Evolutionary conservation across 1,284 basidiomycete genomes (phyloP).

Genomic region (Gymnopus androsaceus): DNA sequence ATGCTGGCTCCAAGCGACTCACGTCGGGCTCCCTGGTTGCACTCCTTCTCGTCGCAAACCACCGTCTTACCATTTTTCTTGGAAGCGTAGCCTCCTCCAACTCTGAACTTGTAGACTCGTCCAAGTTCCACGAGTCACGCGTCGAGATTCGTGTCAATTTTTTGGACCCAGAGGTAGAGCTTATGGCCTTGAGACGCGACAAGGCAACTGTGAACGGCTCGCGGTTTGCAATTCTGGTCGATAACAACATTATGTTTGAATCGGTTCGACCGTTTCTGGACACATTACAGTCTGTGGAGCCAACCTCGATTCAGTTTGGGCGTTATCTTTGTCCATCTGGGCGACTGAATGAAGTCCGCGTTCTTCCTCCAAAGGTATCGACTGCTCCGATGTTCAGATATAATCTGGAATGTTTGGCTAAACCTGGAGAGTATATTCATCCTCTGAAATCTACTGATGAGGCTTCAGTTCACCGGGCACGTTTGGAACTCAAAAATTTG

Average conservation of each 20-base stretch:
- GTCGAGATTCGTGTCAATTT: conserved; percentile 49
- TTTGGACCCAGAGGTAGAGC: conserved; percentile 50
- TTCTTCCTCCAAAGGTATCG: conserved; percentile 54
- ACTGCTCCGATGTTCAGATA: conserved; percentile 48
- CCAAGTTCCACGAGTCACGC: conserved; percentile 27
- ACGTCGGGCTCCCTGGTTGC: conserved; percentile 59
- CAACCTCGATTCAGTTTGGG: conserved; percentile 54
- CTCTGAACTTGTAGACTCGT: conserved; percentile 43
- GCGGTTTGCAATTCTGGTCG: conserved; percentile 46
- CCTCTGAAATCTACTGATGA: conserved; percentile 36
- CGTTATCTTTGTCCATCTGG: conserved; percentile 45
- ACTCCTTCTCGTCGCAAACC: conserved; percentile 43
- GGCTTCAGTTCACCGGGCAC: conserved; percentile 40
- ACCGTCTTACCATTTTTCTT: conserved; percentile 42
- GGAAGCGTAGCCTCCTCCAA: conserved; percentile 46
- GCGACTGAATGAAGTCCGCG: conserved; percentile 31
- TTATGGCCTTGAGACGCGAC: conserved; percentile 35
- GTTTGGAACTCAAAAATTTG: conserved; percentile 38
- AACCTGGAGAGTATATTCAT: conserved; percentile 12
- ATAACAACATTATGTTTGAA: conserved; percentile 62
- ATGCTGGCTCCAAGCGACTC: conserved; percentile 51
- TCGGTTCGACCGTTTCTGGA: conserved; percentile 64
- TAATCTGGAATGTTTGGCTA: conserved; percentile 41
- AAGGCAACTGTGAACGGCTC: conserved; percentile 17
- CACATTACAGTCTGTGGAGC: conserved; percentile 46